Base-by-base conservation (phyloP, 352 stramenopile genomes). In the Globisporangium paroecandrum region DNA sequence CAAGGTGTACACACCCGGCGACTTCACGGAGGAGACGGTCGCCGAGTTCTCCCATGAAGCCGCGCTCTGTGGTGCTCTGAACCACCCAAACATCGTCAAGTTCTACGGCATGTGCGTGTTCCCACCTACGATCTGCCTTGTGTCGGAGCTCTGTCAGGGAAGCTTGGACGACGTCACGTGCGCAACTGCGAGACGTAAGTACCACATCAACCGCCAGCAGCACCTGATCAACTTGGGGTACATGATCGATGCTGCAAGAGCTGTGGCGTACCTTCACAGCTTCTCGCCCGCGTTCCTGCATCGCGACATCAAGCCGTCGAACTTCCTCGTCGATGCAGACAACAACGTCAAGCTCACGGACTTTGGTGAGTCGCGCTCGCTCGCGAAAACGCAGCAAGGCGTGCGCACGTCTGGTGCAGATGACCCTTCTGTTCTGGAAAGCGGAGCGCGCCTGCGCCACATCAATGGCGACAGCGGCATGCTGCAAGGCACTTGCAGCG, bases 91-190 rank as follows among this genome's bases (percentile, higher is more conserved):
- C 69, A 85, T 95, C 55, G 81, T 92, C 65, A 82, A 78, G 63
- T 95, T 95, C 69, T 89, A 90, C 61, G 87, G 85, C 29, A 89
- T 95, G 80, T 95, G 87, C 56, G 81, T 95, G 18, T 89, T 73
- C 29, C 85, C 85, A 18, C 83, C 86, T 1, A 91, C 84, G 4
- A 87, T 94, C 32, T 91, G 82, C 41, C 58, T 94, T 0, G 82
- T 94, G 4, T 92, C 73, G 13, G 77, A 89, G 69, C 64, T 84
- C 22, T 94, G 79, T 57, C 72, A 68, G 46, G 78, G 64, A 10
- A 84, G 62, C 57, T 70, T 90, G 0, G 80, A 84, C 41, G 78
- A 86, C 5, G 66, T 86, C 20, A 49, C 56, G 57, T 54, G 67
- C 66, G 60, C 63, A 15, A 56, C 58, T 61, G 53, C 60, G 59